Percentiles rank a stretch among this genome's conserved stretches.
Conservation (phyloP, 2,329 filamentous ascomycete species). For the Tolypocladium inflatum region DNA sequence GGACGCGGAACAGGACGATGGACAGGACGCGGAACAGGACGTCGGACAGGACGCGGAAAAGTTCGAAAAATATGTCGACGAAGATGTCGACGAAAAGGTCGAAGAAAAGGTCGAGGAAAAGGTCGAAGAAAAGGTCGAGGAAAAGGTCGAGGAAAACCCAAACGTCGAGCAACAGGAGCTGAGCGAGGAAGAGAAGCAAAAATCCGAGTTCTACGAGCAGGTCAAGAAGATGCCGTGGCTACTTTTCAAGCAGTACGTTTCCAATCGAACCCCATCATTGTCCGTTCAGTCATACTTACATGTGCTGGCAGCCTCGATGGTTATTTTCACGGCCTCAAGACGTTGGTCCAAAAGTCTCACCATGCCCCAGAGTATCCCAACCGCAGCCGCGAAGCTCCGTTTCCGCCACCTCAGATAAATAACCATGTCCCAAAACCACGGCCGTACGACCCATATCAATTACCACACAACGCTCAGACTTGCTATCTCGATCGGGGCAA, state of each 20-base stretch:
- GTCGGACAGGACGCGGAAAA: background rate
- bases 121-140: background rate
- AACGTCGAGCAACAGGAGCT: slow-evolving; percentile 14
- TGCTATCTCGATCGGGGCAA: slow-evolving; percentile 57
- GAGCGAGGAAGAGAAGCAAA: slow-evolving; percentile 15
- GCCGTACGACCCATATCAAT: slow-evolving; percentile 61
- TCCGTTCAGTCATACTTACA: background rate
- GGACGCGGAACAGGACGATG: no score
- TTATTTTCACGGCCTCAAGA: slow-evolving; percentile 71
- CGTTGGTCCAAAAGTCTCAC: slow-evolving; percentile 51
- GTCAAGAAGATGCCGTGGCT: slow-evolving; percentile 29
- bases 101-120: background rate
- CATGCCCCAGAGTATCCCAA: slow-evolving; percentile 69
- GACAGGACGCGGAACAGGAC: background rate
- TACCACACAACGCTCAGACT: slow-evolving; percentile 42
- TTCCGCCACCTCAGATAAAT: slow-evolving; percentile 22
- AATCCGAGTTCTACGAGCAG: slow-evolving; percentile 17
- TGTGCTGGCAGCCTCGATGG: slow-evolving; percentile 54
- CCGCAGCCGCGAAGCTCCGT: slow-evolving; percentile 19
- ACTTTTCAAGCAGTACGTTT: slow-evolving; percentile 26
- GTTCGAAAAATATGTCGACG: background rate
- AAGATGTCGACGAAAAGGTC: slow-evolving; percentile 9
- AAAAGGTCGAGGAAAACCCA: slow-evolving; percentile 6
- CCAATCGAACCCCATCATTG: background rate
- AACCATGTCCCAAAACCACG: slow-evolving; percentile 32